Evolutionary conservation across 257 asterid genomes (phyloP).

Genomic region (Salvia rosmarinus): DNA sequence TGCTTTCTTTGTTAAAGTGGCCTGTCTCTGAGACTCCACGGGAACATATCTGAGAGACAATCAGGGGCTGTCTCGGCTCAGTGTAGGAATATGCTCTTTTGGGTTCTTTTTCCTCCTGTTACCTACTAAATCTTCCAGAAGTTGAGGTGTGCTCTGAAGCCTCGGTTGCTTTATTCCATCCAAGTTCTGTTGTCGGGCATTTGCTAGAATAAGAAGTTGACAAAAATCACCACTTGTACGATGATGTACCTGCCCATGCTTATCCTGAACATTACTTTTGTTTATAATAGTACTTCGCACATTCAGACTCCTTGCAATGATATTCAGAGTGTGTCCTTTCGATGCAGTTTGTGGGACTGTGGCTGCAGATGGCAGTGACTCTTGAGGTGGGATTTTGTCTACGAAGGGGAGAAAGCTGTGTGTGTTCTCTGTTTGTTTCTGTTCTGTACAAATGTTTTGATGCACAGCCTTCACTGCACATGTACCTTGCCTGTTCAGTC

Average conservation of each 20-base stretch:
- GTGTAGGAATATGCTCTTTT: conserved; percentile 44
- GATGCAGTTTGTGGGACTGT: conserved; percentile 32
- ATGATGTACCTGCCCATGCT: conserved; percentile 38
- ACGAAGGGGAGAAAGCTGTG: conserved; percentile 12
- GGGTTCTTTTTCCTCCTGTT: conserved; percentile 38
- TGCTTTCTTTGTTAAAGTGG: conserved; percentile 33
- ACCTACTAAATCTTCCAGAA: conserved; percentile 31
- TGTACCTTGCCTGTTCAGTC: conserved; percentile 32
- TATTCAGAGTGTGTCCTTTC: conserved; percentile 56
- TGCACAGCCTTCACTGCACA: conserved; percentile 36
- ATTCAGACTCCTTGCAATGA: conserved; percentile 58
- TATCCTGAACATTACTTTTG: conserved; percentile 37
- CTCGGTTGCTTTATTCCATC: conserved; percentile 39
- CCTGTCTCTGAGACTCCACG: conserved; percentile 35
- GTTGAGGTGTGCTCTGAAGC: conserved; percentile 40
- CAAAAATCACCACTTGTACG: conserved; percentile 37
- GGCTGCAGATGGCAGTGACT: conserved; percentile 31
- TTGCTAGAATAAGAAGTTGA: conserved; percentile 44
- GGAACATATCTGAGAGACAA: conserved; percentile 41
- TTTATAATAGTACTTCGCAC: conserved; percentile 38
- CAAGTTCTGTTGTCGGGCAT: conserved; percentile 33
- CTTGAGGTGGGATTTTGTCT: conserved; percentile 38
- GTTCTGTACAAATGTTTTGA: conserved; percentile 30
- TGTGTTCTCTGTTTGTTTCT: conserved; percentile 32
- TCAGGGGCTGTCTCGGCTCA: conserved; percentile 32